Conservation (phyloP, 345 rosid genomes). For the Salix suchowensis region DNA sequence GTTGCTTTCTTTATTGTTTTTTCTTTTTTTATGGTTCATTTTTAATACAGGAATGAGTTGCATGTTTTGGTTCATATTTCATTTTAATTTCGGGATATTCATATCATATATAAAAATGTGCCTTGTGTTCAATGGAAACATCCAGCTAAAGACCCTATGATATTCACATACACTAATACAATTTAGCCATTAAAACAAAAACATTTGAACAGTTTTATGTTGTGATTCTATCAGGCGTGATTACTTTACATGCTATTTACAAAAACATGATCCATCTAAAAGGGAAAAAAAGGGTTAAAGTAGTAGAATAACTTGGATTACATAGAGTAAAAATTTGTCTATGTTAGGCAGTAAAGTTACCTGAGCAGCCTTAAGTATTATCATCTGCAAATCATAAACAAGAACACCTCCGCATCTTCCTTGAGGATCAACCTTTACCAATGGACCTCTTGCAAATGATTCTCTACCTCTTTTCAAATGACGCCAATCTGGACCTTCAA, state of each 20-base stretch:
- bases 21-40: too few relatives aligned
- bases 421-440: conserved; percentile 91
- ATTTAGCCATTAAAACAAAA: not conserved
- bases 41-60: too few relatives aligned
- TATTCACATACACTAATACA: not conserved
- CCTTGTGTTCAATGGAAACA: not conserved
- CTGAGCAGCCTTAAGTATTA: conserved; percentile 92
- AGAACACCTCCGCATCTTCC: conserved; percentile 95
- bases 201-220: not conserved
- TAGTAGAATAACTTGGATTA: not conserved
- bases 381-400: conserved; percentile 93
- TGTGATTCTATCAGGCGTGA: not conserved
- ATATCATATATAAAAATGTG: not conserved
- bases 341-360: conserved; percentile 35
- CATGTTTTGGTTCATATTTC: too few relatives aligned
- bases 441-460: conserved; percentile 79
- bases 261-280: not conserved
- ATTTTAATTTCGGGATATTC: not conserved
- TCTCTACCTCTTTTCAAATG: conserved; percentile 94
- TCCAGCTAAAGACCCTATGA: not conserved
- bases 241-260: not conserved
- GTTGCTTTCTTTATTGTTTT: too few relatives aligned
- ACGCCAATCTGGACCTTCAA: conserved; percentile 95
- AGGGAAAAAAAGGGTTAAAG: not conserved
- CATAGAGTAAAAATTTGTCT: not conserved